Evolutionary conservation across 2,329 filamentous ascomycete species (phyloP), one percentile per base, ranked within the genome.

Genomic region (Gnomoniopsis sp.): DNA sequence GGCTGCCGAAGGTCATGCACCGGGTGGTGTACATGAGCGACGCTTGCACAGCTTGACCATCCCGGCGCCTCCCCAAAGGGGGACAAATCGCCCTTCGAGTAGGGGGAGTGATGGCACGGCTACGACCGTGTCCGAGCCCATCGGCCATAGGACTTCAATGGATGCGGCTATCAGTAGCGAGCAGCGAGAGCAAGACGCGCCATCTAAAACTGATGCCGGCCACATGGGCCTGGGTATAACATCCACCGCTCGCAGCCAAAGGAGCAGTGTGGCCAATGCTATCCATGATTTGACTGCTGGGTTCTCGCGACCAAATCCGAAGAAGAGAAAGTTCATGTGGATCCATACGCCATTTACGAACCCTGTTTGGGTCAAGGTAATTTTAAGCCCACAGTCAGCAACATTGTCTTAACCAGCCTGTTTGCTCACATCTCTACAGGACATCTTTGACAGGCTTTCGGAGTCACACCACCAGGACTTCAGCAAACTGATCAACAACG

Each of bases 331-430:
- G 66, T 84, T 84, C 63, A 77, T 80, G 64, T 85, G 83, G 82
- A 76, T 85, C 49, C 82, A 85, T 67, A 63, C 83, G 19, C 79
- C 82, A 0, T 84, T 78, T 30, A 85, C 81, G 10, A 84, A 85
- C 53, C 80, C 82, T 0, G 75, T 78, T 0, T 85, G 82, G 82
- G 82, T 84, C 2, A 82, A 81, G 72, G 81, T 81, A 65, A 60
- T 71, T 8, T 34, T 23, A 8, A 22, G 43, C 14, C 1, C 15
- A 8, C 3, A 7, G 3, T 17, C 7, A 63, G 68, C 3, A 63
- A 62, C 21, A 63, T 30, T 8, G 8, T 4, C 8, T 62, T 64
- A 65, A 65, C 26, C 17, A 30, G 8, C 47, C 38, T 30, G 26
- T 11, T 6, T 6, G 49, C 51, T 74, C 71, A 54, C 26, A 15